Conservation (phyloP, 2,329 filamentous ascomycete species). For the Fusarium compactum region DNA sequence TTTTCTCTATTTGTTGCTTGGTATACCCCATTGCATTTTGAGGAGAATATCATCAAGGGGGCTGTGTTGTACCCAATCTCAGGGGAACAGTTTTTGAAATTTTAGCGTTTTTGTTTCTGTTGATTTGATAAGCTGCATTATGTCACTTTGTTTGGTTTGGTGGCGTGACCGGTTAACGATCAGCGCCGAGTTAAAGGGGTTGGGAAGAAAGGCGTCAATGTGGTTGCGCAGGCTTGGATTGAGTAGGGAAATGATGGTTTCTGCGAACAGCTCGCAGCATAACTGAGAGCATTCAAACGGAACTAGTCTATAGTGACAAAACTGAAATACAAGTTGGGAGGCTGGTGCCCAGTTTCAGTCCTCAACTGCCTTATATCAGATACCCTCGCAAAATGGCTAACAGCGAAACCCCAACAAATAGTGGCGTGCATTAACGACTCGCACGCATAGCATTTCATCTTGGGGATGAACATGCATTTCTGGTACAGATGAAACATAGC, state of each 20-base stretch:
- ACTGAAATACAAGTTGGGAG: not conserved
- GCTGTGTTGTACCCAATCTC: conserved; percentile 20
- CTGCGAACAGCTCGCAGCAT: not conserved
- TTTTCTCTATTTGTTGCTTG: conserved; percentile 39
- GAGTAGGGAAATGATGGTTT: conserved; percentile 2
- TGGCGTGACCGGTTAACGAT: not conserved
- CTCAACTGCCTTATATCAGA: not conserved
- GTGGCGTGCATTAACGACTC: conserved; percentile 38
- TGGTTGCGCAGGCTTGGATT: not conserved
- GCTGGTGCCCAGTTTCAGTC: not conserved
- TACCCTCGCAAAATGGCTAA: not conserved
- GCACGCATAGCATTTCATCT: not conserved
- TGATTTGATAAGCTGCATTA: conserved; percentile 16
- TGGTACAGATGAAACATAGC: conserved; percentile 9
- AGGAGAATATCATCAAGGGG: conserved; percentile 32
- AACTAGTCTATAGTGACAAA: conserved; percentile 1
- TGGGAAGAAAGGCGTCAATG: not conserved
- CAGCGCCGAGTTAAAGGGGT: conserved; percentile 1
- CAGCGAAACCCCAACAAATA: conserved; percentile 9
- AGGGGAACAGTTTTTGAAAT: conserved; percentile 20
- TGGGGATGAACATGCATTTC: not conserved
- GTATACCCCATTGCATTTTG: conserved; percentile 45
- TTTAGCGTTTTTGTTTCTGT: conserved; percentile 34
- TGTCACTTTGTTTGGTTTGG: conserved; percentile 21
- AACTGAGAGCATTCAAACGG: not conserved